These are phyloP conservation scores for Daedalea quercina DNA, from an alignment of 768 basidiomycete genomes.

Conservation along the genomic window DNA sequence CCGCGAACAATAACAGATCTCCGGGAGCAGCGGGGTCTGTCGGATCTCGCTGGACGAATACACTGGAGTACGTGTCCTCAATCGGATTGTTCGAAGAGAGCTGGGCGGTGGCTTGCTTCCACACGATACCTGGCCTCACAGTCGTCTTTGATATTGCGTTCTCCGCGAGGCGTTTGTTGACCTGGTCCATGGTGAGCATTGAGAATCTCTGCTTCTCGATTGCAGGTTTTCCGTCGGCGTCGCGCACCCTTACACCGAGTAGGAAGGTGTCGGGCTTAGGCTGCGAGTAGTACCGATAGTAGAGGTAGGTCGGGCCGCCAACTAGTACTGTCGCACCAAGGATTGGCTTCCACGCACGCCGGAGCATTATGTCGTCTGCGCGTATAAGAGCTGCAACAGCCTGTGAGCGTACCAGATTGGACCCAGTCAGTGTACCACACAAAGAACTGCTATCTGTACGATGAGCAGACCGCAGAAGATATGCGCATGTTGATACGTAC, in stretches of 20 bases:
- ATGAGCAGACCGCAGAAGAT: too few relatives aligned
- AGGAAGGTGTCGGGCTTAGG: slow-evolving; percentile 42
- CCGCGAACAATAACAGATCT: slow-evolving; percentile 77
- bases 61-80: slow-evolving; percentile 79
- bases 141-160: slow-evolving; percentile 41
- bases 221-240: slow-evolving; percentile 53
- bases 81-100: slow-evolving; percentile 86
- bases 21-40: slow-evolving; percentile 55
- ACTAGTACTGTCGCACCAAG: slow-evolving; percentile 46
- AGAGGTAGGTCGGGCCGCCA: slow-evolving; percentile 53
- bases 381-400: too few relatives aligned
- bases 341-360: slow-evolving; percentile 63
- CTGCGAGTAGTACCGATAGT: slow-evolving; percentile 39
- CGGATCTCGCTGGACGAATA: slow-evolving; percentile 57
- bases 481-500: too few relatives aligned
- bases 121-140: slow-evolving; percentile 44
- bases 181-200: slow-evolving; percentile 45
- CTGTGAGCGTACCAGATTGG: too few relatives aligned
- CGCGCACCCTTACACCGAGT: slow-evolving; percentile 45
- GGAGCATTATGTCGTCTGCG: slow-evolving; percentile 39
- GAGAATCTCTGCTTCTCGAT: slow-evolving; percentile 47
- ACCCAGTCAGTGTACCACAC: too few relatives aligned
- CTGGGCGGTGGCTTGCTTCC: slow-evolving; percentile 75
- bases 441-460: too few relatives aligned
- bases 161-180: slow-evolving; percentile 54